phyloP scores from a whole-genome alignment of 1,284 basidiomycete genomes.

The Ceratobasidium sp. region DNA sequence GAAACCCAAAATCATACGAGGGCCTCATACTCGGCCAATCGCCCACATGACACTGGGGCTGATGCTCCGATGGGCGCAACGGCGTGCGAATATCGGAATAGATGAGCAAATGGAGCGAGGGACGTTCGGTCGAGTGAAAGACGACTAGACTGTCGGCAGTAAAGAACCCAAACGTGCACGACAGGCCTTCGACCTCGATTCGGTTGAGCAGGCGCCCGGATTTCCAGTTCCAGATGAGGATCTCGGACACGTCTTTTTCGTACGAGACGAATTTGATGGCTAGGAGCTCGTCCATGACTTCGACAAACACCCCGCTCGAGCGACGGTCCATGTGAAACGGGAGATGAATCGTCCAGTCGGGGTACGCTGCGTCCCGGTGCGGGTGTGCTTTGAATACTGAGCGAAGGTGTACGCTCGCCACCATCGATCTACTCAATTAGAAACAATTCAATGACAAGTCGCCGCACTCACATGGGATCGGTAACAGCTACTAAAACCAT shows the following conservation, averaged over 20 bases:
- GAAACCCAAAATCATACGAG: constrained; percentile 1
- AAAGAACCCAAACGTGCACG: constrained; percentile 28
- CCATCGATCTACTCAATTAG: background rate
- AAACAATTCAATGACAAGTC: background rate
- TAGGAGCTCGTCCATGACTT: constrained; percentile 26
- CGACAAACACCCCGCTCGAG: constrained; percentile 23
- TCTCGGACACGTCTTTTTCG: constrained; percentile 22
- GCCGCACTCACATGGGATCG: background rate
- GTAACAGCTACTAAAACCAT: constrained; percentile 17
- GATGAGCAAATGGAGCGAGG: background rate
- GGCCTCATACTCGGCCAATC: background rate
- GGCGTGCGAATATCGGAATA: constrained; percentile 12
- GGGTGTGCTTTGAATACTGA: background rate
- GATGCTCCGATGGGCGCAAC: background rate
- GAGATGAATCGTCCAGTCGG: constrained; percentile 25
- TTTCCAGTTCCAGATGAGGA: constrained; percentile 34
- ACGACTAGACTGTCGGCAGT: constrained; percentile 2
- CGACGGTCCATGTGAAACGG: constrained; percentile 21
- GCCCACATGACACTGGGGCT: background rate
- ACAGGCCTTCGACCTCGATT: constrained; percentile 2
- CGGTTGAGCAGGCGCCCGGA: constrained; percentile 12
- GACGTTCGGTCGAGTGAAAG: background rate
- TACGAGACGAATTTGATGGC: constrained; percentile 26
- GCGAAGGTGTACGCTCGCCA: constrained; percentile 18
- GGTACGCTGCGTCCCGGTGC: constrained; percentile 4